Conservation (phyloP, 495 filamentous ascomycete genomes). For the Podospora pseudopauciseta region DNA sequence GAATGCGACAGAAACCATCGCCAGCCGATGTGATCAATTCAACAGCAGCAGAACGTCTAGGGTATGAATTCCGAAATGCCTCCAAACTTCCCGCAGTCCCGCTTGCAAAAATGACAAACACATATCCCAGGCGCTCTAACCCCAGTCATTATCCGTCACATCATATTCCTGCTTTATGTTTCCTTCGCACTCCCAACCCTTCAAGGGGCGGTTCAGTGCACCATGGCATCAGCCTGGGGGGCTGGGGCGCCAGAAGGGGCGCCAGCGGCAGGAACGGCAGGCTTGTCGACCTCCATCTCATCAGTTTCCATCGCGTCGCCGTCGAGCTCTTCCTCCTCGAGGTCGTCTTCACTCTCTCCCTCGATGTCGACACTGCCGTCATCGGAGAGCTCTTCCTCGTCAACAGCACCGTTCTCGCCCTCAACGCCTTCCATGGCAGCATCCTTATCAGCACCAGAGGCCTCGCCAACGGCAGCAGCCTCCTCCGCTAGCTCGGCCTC, state of each 20-base stretch:
- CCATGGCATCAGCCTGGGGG: conserved; percentile 16
- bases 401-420: conserved; percentile 44
- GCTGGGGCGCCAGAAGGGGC: conserved; percentile 2
- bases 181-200: not conserved
- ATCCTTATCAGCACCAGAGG: conserved; percentile 57
- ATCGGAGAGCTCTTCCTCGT: conserved; percentile 75
- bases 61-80: conserved; percentile 20
- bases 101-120: conserved; percentile 12
- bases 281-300: conserved; percentile 67
- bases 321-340: conserved; percentile 79
- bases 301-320: conserved; percentile 52
- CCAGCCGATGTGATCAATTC: conserved; percentile 7
- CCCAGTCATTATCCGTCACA: conserved; percentile 3
- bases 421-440: conserved; percentile 81
- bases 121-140: conserved; percentile 8
- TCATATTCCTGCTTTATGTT: not conserved
- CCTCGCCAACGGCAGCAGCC: conserved; percentile 29
- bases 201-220: conserved; percentile 5
- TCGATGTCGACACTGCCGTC: conserved; percentile 96
- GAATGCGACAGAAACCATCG: not conserved
- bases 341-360: conserved; percentile 75
- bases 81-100: conserved; percentile 9
- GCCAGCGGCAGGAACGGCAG: conserved; percentile 15
- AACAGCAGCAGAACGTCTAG: conserved; percentile 18
- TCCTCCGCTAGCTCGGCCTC: conserved; percentile 48